Conservation (phyloP, 192 early-diverging fungal genomes). For the Gaertneriomyces sp. region DNA sequence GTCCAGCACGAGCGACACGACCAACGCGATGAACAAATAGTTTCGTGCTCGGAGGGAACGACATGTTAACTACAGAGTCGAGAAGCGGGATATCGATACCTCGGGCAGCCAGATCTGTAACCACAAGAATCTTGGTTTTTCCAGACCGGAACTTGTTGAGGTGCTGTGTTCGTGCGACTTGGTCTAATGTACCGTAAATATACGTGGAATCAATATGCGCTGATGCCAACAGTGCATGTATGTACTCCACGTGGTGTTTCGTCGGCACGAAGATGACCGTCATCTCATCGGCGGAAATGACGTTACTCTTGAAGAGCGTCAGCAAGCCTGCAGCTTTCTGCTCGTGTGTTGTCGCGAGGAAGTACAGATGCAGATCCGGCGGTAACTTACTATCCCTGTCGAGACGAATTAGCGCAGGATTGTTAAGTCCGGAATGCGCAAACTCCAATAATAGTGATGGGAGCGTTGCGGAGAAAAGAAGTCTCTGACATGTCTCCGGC, state of each 20-base stretch:
- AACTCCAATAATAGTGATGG: slow-evolving; percentile 93
- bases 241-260: slow-evolving; percentile 97
- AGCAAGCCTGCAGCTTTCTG: slow-evolving; percentile 90
- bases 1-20: slow-evolving; percentile 92
- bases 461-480: slow-evolving; percentile 94
- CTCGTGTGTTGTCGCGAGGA: slow-evolving; percentile 78
- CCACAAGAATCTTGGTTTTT: slow-evolving; percentile 75
- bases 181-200: slow-evolving; percentile 94
- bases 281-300: slow-evolving; percentile 58
- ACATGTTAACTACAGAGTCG: slow-evolving; percentile 96
- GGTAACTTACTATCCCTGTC: slow-evolving; percentile 95
- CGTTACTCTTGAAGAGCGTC: slow-evolving; percentile 73
- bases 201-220: slow-evolving; percentile 78
- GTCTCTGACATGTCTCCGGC: slow-evolving; percentile 80
- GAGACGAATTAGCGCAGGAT: slow-evolving; percentile 87
- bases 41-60: slow-evolving; percentile 89
- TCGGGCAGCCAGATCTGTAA: slow-evolving; percentile 98
- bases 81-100: slow-evolving; percentile 98
- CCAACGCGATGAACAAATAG: slow-evolving; percentile 97
- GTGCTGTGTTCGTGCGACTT: slow-evolving; percentile 82
- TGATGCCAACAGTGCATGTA: slow-evolving; percentile 66
- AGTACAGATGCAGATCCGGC: slow-evolving; percentile 92
- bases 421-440: slow-evolving; percentile 92
- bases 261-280: slow-evolving; percentile 95
- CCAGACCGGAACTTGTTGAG: slow-evolving; percentile 80